Base-by-base conservation (phyloP, 768 basidiomycete genomes). In the Naganishia randhawae region DNA sequence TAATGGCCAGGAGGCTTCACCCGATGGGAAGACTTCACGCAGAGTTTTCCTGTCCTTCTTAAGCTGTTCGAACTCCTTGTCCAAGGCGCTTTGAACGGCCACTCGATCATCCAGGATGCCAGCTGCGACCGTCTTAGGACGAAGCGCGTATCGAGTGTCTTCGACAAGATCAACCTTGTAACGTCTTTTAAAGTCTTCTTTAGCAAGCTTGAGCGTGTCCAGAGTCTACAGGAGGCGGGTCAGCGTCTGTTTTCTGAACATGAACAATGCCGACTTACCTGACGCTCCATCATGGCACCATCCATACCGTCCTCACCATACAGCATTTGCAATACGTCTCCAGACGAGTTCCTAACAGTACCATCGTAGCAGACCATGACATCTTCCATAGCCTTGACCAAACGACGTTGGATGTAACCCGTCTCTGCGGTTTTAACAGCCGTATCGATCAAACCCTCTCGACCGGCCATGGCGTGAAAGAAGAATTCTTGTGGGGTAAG, bases 261-360 rank as follows among this genome's bases (percentile, higher is more conserved):
- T 25, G 22, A 27, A 22, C 39, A 48, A 32, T 19, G 32, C 27
- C 22, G 51, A 66, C 77, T 74, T 55, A 76, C 77, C 81, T 99
- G 96, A 71, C 89, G 89, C 82, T 99, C 96, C 78, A 99, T 96
- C 80, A 88, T 94, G 0, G 92, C 92, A 68, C 91, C 96, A 76
- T 99, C 96, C 90, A 98, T 97, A 50, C 96, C 96, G 75, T 99
- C 96, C 78, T 99, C 96, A 33, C 96, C 96, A 72, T 99, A 99
- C 27, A 92, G 84, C 79, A 97, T 97, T 77, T 98, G 94, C 31
- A 99, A 85, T 41, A 99, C 86, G 80, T 98, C 94, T 16, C 95
- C 95, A 2, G 95, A 85, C 2, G 96, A 98, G 77, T 99, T 99
- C 64, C 96, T 87, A 27, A 98, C 95, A 0, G 96, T 98, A 31